Base-by-base conservation (phyloP, 176 grass and related monocot species). In the Aegilops umbellulata region DNA sequence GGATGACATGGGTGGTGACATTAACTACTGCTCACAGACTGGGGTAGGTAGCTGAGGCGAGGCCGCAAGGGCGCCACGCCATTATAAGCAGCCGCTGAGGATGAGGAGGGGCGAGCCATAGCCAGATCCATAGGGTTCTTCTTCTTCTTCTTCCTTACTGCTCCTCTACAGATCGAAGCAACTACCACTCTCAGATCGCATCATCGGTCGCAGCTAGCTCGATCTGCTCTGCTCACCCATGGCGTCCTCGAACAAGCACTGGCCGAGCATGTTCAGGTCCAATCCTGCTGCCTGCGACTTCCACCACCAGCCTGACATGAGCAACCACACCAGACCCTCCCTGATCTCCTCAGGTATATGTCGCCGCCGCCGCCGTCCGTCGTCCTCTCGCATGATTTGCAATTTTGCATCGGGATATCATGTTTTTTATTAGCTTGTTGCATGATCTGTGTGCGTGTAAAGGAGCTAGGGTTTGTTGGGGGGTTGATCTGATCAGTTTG, bases 191-290 rank as follows among this genome's bases (percentile, higher is more conserved):
- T 49, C 76, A 32, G 55, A 66, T 77, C 51, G 23, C 35, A 76
- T 68, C 47, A 61, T 39, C 75, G 79, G 36, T 55, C 72, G 38
- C 38, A 19, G 9, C 53, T 32, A 13, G 35, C 34, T 36, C 36
- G 38, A 32, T 57, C 42, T 30, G 38, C 31, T 57, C 42, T 30
- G 16, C 36, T 47, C 13, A 79, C 36, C 73, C 41, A 90, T 99
- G 97, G 92, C 94, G 42, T 96, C 97, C 47, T 91, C 97, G 5
- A 97, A 99, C 84, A 97, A 85, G 80, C 97, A 99, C 88, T 99
- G 97, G 97, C 94, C 97, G 65, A 99, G 92, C 89, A 85, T 99
- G 97, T 99, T 97, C 97, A 97, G 89, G 86, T 96, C 97, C 72
- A 99, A 90, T 8, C 97, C 91, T 23, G 82, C 46, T 10, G 78